These are phyloP conservation scores for Aquilaria malaccensis DNA, from an alignment of 345 rosid species.

Conservation along the genomic window DNA sequence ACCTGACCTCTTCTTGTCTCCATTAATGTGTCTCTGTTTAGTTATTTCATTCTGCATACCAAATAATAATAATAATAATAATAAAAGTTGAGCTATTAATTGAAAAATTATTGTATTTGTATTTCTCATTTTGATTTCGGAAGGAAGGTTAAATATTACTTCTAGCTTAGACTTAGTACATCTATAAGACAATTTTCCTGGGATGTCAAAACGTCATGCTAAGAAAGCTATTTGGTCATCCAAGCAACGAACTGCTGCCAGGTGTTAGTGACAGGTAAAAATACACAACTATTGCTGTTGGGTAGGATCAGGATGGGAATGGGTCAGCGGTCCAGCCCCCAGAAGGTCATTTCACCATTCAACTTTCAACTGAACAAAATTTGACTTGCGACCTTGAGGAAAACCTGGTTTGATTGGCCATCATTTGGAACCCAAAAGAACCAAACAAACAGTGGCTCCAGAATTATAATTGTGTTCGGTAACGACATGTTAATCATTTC, in stretches of 20 bases:
- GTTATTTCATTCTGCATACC: too few relatives aligned
- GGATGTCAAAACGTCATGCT: not conserved
- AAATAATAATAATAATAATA: too few relatives aligned
- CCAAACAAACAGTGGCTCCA: not conserved
- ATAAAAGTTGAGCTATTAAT: too few relatives aligned
- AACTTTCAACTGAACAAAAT: constrained; percentile 3
- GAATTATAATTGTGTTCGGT: constrained; percentile 7
- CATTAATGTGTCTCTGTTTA: too few relatives aligned
- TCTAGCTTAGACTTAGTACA: too few relatives aligned
- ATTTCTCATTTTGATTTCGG: too few relatives aligned
- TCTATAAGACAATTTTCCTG: too few relatives aligned
- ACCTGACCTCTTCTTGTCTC: too few relatives aligned
- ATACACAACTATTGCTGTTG: constrained; percentile 11
- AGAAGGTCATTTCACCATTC: constrained; percentile 1
- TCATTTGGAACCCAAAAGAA: constrained; percentile 18
- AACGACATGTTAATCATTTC: not conserved
- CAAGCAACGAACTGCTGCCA: constrained; percentile 2
- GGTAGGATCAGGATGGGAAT: not conserved
- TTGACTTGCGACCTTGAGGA: constrained; percentile 10
- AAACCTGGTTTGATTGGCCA: constrained; percentile 1
- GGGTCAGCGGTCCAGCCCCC: constrained; percentile 6
- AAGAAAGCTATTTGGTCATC: not conserved
- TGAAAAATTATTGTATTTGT: too few relatives aligned
- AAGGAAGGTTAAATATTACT: too few relatives aligned
- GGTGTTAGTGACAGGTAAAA: not conserved